Conservation (phyloP, 768 basidiomycete genomes). For the Steccherinum ochraceum region DNA sequence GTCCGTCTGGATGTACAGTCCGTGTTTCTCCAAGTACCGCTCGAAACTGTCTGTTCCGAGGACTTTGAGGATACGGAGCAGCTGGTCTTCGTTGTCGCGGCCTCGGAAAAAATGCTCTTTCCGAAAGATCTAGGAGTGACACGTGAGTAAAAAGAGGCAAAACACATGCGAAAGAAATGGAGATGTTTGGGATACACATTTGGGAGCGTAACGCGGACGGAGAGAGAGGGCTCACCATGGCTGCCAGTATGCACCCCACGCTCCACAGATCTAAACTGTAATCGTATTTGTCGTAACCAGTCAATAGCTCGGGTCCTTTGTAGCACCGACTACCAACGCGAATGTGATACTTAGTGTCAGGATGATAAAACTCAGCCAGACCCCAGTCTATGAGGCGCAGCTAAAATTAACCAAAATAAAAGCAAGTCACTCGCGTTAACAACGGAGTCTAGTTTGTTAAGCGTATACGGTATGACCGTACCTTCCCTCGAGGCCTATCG, state of each 20-base stretch:
- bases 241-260: conserved; percentile 98
- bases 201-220: neutral
- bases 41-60: conserved; percentile 94
- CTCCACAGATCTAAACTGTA: conserved; percentile 99
- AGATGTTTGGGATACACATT: neutral
- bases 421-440: no score
- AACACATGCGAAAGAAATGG: conserved; percentile 2
- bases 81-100: conserved; percentile 97
- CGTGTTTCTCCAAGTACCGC: conserved; percentile 86
- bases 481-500: conserved; percentile 92
- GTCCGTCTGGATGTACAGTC: conserved; percentile 86
- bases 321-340: conserved; percentile 96
- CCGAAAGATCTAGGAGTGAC: conserved; percentile 85
- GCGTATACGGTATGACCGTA: conserved; percentile 19
- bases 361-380: conserved; percentile 96
- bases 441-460: conserved; percentile 4
- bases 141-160: neutral
- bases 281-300: conserved; percentile 97
- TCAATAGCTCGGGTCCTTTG: conserved; percentile 93
- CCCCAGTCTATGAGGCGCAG: conserved; percentile 98
- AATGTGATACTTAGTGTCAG: conserved; percentile 95
- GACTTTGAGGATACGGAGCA: conserved; percentile 96
- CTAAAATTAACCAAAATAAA: conserved; percentile 43
- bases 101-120: conserved; percentile 99
- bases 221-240: conserved; percentile 58